Conservation (phyloP, 2,329 filamentous ascomycete genomes). For the Trichoderma sp. region DNA sequence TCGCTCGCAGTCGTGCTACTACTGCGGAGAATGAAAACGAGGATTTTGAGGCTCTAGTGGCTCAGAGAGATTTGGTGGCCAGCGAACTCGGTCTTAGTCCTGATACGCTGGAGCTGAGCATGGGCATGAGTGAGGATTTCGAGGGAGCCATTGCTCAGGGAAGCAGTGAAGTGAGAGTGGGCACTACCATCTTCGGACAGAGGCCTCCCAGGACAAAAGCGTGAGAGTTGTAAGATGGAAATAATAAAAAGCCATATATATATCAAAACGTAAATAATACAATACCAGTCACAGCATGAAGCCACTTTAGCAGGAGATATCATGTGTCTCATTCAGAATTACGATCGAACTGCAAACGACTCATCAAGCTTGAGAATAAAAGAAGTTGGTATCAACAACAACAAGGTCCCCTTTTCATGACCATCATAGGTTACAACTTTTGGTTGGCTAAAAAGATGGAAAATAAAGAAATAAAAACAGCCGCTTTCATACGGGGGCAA, state of each 20-base stretch:
- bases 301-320: not conserved
- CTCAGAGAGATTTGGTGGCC: slow-evolving; percentile 71
- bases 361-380: not conserved
- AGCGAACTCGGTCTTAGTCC: slow-evolving; percentile 48
- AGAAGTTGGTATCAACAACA: slow-evolving; percentile 20
- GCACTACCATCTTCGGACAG: slow-evolving; percentile 90
- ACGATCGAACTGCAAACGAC: not conserved
- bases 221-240: slow-evolving; percentile 29
- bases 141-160: slow-evolving; percentile 83
- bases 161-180: slow-evolving; percentile 86
- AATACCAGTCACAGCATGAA: not conserved
- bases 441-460: not conserved
- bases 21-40: slow-evolving; percentile 82
- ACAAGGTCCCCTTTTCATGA: not conserved
- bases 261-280: not conserved
- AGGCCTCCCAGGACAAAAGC: slow-evolving; percentile 70
- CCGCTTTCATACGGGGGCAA: slow-evolving; percentile 12
- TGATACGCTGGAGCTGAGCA: slow-evolving; percentile 80
- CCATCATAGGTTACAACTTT: not conserved
- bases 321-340: not conserved
- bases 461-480: not conserved
- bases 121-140: slow-evolving; percentile 98
- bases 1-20: slow-evolving; percentile 76
- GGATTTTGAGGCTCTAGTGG: slow-evolving; percentile 72
- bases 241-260: not conserved